Conservation (phyloP, 2,329 filamentous ascomycete genomes). For the Phialophora tarda region DNA sequence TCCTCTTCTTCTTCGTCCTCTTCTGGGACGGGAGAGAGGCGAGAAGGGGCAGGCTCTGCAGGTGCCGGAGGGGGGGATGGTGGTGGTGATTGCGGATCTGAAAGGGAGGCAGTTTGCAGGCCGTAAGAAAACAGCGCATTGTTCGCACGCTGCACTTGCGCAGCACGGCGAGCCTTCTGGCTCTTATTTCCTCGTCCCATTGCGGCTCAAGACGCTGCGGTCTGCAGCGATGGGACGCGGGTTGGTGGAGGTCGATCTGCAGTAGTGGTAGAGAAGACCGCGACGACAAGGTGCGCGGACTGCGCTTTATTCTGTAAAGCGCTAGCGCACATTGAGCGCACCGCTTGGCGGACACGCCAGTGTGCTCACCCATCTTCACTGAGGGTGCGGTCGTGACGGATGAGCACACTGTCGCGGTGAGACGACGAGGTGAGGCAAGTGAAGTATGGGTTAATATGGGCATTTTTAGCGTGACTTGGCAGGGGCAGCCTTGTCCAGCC, state of each 20-base stretch:
- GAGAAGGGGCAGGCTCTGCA: neutral
- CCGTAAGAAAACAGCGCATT: slow-evolving; percentile 21
- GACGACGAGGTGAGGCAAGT: slow-evolving; percentile 1
- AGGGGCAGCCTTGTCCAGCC: slow-evolving; percentile 11
- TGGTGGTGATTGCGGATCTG: slow-evolving; percentile 7
- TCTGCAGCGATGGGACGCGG: slow-evolving; percentile 9
- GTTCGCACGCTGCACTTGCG: slow-evolving; percentile 11
- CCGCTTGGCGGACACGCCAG: slow-evolving; percentile 6
- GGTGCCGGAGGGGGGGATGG: neutral
- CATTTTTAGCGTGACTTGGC: neutral
- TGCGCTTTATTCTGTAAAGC: neutral
- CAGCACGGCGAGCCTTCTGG: slow-evolving; percentile 4
- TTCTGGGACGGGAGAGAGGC: neutral
- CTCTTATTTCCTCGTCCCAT: slow-evolving; percentile 12
- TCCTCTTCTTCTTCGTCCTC: neutral
- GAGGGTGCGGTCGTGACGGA: slow-evolving; percentile 4
- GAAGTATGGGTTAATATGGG: neutral
- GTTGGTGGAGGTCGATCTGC: slow-evolving; percentile 1
- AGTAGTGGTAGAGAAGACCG: slow-evolving; percentile 7
- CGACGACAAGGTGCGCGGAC: neutral
- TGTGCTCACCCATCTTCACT: slow-evolving; percentile 18
- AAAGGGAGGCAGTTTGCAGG: neutral
- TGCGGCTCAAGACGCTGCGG: slow-evolving; percentile 6
- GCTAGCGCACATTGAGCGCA: slow-evolving; percentile 9
- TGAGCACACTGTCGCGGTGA: slow-evolving; percentile 11